phyloP scores from a whole-genome alignment of 108 stramenopile species.

The Seminavis robusta region DNA sequence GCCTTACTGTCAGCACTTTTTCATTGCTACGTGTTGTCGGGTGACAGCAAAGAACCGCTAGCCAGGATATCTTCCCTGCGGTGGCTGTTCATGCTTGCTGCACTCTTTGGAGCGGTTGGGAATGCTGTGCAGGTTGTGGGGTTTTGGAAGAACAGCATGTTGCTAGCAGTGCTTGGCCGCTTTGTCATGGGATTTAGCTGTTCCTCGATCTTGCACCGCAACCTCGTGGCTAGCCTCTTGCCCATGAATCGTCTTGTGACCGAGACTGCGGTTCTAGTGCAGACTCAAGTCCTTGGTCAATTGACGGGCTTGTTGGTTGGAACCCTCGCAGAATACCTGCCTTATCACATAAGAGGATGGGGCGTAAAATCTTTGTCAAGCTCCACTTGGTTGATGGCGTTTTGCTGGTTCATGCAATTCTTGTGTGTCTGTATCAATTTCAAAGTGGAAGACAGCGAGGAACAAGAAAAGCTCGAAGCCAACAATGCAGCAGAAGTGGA shows the following conservation, averaged over 20 bases:
- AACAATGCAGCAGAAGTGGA: not conserved
- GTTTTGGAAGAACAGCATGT: conserved; percentile 41
- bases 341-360: conserved; percentile 11
- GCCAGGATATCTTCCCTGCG: not conserved
- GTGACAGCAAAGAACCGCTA: not conserved
- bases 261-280: conserved; percentile 60
- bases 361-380: conserved; percentile 32
- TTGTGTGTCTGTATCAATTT: conserved; percentile 33
- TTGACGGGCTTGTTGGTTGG: conserved; percentile 61
- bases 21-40: conserved; percentile 29
- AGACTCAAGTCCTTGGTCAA: conserved; percentile 49
- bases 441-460: conserved; percentile 11
- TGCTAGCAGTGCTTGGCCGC: conserved; percentile 55
- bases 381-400: conserved; percentile 52
- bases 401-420: conserved; percentile 47
- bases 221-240: conserved; percentile 51
- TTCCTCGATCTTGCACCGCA: conserved; percentile 59
- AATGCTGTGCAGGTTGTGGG: conserved; percentile 52
- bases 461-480: not conserved
- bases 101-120: conserved; percentile 41
- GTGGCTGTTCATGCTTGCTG: conserved; percentile 27
- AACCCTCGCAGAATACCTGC: conserved; percentile 27
- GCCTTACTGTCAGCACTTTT: conserved; percentile 61
- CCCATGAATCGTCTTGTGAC: conserved; percentile 44
- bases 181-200: conserved; percentile 62